Percentiles rank a stretch among this genome's conserved stretches.
phyloP scores from a whole-genome alignment of 2,329 filamentous ascomycete genomes.

The Claviceps humidiphila region DNA sequence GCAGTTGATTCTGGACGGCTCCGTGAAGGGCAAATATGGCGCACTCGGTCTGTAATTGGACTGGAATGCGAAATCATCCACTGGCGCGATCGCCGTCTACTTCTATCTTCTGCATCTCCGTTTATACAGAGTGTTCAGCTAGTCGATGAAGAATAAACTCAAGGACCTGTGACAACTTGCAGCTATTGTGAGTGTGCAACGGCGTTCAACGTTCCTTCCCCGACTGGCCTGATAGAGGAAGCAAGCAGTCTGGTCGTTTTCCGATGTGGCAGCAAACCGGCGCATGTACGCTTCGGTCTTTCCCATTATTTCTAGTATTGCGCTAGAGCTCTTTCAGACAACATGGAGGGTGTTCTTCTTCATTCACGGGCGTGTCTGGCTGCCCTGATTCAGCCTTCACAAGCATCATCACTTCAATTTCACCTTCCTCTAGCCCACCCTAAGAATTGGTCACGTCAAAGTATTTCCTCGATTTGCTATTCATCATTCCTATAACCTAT shows the following conservation, averaged over 20 bases:
- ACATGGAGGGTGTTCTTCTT: not conserved
- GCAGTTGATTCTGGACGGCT: conserved; percentile 16
- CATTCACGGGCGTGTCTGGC: not conserved
- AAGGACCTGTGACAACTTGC: not conserved
- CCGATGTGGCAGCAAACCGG: not conserved
- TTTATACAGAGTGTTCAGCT: not conserved
- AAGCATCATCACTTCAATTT: not conserved
- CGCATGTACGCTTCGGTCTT: not conserved
- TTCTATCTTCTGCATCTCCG: not conserved
- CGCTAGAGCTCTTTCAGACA: not conserved
- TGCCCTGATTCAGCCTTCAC: not conserved
- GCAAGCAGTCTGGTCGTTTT: not conserved
- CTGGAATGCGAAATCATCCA: not conserved
- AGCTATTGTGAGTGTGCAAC: not conserved
- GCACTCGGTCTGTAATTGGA: conserved; percentile 20
- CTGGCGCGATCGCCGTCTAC: not conserved
- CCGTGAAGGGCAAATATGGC: conserved; percentile 19
- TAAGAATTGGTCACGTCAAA: not conserved
- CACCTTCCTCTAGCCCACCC: not conserved
- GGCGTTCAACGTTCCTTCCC: not conserved
- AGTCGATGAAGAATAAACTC: not conserved
- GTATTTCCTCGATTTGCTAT: not conserved
- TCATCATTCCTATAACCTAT: not conserved
- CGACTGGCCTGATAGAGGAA: not conserved
- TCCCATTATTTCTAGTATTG: not conserved